Evolutionary conservation across 129 eudicot genomes (phyloP).

Genomic region (Flaveria robusta): DNA sequence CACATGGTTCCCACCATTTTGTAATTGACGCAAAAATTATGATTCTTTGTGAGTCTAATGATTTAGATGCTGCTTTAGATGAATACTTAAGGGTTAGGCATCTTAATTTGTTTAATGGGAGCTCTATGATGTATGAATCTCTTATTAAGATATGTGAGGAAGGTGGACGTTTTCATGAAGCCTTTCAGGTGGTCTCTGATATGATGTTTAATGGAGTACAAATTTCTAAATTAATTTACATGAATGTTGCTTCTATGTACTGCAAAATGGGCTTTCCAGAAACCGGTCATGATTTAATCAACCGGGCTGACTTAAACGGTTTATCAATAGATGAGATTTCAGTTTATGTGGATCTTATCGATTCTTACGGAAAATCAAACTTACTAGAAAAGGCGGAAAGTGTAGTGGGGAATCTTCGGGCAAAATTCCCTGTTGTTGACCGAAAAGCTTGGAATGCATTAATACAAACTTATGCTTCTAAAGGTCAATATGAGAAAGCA

Average conservation of each 20-base stretch:
- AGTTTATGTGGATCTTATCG: conserved; percentile 59
- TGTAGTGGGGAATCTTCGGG: conserved; percentile 61
- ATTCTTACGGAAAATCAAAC: conserved; percentile 74
- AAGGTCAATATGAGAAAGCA: conserved; percentile 89
- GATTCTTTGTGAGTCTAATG: conserved; percentile 62
- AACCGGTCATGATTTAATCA: conserved; percentile 64
- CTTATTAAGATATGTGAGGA: conserved; percentile 66
- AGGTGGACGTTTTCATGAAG: conserved; percentile 57
- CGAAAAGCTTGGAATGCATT: conserved; percentile 78
- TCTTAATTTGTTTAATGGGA: conserved; percentile 37
- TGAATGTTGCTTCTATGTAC: conserved; percentile 51
- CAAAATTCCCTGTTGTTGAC: conserved; percentile 51
- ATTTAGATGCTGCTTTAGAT: conserved; percentile 63
- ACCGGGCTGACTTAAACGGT: conserved; percentile 57
- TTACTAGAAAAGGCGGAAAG: conserved; percentile 72
- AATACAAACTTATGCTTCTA: conserved; percentile 73
- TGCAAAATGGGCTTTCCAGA: conserved; percentile 85
- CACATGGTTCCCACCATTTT: conserved; percentile 40
- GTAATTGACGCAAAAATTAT: conserved; percentile 64
- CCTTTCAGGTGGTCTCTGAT: conserved; percentile 80
- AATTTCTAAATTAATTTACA: conserved; percentile 54
- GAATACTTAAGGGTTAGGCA: conserved; percentile 52
- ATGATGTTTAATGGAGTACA: conserved; percentile 68
- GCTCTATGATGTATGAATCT: conserved; percentile 63
- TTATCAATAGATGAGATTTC: conserved; percentile 42